Evolutionary conservation across 2,329 filamentous ascomycete species (phyloP).

Genomic region (Cercospora berteroae): DNA sequence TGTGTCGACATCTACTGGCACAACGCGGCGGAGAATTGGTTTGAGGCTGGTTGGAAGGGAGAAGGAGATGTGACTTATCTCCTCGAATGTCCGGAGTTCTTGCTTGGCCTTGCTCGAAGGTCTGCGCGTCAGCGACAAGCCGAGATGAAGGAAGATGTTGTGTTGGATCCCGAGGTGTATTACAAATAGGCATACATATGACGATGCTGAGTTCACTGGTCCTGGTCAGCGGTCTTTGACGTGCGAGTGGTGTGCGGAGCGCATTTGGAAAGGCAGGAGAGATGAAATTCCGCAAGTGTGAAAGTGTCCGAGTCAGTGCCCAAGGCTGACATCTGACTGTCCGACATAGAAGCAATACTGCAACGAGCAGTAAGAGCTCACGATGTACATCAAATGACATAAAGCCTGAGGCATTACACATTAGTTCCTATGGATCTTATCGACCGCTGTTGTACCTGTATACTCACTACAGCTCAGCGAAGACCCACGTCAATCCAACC

Average conservation of each 20-base stretch:
- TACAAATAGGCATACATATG: not conserved
- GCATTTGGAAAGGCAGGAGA: too few species aligned
- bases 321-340: too few species aligned
- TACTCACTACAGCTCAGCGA: conserved; percentile 20
- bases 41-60: not conserved
- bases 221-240: not conserved
- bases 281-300: too few species aligned
- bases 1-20: not conserved
- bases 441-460: not conserved
- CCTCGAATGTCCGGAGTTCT: not conserved
- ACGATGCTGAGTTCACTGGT: not conserved
- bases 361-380: not conserved
- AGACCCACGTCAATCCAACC: conserved; percentile 24
- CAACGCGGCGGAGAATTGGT: not conserved
- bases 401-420: not conserved
- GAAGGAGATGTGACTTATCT: not conserved
- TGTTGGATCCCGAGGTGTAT: not conserved
- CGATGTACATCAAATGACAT: not conserved
- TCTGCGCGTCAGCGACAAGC: not conserved
- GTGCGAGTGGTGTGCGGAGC: too few species aligned
- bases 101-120: not conserved
- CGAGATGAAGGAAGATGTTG: not conserved
- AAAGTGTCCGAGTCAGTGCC: too few species aligned
- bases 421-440: conserved; percentile 4
- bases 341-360: too few species aligned